Evolutionary conservation across 1,139 yeast genomes (phyloP).

Genomic region (Sugiyamaella paludigena): DNA sequence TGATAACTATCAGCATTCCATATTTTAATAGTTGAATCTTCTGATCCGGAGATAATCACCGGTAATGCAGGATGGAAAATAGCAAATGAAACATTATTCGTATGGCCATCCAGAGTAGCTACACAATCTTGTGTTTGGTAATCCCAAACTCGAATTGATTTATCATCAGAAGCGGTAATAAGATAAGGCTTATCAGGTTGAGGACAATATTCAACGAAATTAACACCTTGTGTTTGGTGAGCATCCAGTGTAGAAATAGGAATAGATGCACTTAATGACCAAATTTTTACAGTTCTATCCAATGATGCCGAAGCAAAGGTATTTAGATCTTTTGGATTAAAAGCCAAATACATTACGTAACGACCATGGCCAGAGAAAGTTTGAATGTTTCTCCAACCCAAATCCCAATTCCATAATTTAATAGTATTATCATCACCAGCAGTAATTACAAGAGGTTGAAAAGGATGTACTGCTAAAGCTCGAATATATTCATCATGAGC

Average conservation of each 20-base stretch:
- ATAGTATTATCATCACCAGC: constrained; percentile 90
- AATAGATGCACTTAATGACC: constrained; percentile 87
- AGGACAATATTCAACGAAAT: constrained; percentile 94
- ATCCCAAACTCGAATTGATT: constrained; percentile 91
- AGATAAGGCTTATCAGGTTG: constrained; percentile 95
- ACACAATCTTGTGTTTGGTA: constrained; percentile 95
- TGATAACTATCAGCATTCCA: constrained; percentile 92
- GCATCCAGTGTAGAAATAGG: constrained; percentile 92
- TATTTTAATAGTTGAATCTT: constrained; percentile 86
- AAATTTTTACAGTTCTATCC: constrained; percentile 93
- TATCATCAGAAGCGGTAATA: constrained; percentile 90
- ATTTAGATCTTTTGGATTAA: constrained; percentile 96
- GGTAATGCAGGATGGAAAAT: constrained; percentile 96
- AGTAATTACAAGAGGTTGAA: constrained; percentile 83
- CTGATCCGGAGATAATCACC: constrained; percentile 77
- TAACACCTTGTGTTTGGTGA: constrained; percentile 90
- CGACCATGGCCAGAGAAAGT: constrained; percentile 94
- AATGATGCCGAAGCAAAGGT: constrained; percentile 96
- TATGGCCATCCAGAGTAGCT: constrained; percentile 93
- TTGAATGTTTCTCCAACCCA: constrained; percentile 85
- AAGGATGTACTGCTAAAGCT: constrained; percentile 89
- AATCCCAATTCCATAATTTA: constrained; percentile 97
- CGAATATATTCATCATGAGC: constrained; percentile 98
- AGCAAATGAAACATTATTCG: constrained; percentile 93
- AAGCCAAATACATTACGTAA: constrained; percentile 89